Conservation (phyloP, 2,329 filamentous ascomycete genomes). For the Grosmannia huntii region DNA sequence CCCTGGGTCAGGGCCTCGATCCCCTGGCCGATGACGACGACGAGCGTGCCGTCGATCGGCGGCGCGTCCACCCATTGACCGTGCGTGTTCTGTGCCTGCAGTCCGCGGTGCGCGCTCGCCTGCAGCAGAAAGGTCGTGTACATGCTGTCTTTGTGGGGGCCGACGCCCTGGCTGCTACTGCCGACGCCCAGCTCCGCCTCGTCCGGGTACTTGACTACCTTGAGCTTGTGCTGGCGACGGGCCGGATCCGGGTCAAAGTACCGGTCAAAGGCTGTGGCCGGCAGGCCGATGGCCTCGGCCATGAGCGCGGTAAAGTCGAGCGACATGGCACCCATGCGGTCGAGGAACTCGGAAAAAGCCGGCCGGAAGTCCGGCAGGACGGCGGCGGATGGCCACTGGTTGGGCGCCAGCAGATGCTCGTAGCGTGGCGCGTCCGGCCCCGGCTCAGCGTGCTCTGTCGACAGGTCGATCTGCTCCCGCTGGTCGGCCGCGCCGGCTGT, state of each 20-base stretch:
- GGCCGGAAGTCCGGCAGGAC: conserved; percentile 55
- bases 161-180: conserved; percentile 38
- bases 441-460: conserved; percentile 61
- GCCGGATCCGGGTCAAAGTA: conserved; percentile 56
- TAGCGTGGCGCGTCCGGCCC: conserved; percentile 51
- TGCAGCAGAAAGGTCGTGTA: conserved; percentile 71
- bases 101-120: conserved; percentile 58
- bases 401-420: conserved; percentile 63
- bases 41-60: conserved; percentile 62
- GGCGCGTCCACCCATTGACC: conserved; percentile 76
- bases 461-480: conserved; percentile 77
- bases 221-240: conserved; percentile 68
- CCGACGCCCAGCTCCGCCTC: conserved; percentile 40
- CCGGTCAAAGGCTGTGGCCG: conserved; percentile 54
- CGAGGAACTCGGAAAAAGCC: conserved; percentile 64
- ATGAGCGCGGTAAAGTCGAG: conserved; percentile 67
- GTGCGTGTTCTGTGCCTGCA: conserved; percentile 70
- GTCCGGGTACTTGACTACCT: conserved; percentile 81
- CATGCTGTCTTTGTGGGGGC: conserved; percentile 79
- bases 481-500: conserved; percentile 68
- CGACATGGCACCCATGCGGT: conserved; percentile 58
- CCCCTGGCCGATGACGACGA: conserved; percentile 79
- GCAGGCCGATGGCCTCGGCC: conserved; percentile 69
- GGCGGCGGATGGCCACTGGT: conserved; percentile 61
- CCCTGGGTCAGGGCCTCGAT: conserved; percentile 75